Conservation (phyloP, 2,329 filamentous ascomycete species). For the Xylariales sp. region DNA sequence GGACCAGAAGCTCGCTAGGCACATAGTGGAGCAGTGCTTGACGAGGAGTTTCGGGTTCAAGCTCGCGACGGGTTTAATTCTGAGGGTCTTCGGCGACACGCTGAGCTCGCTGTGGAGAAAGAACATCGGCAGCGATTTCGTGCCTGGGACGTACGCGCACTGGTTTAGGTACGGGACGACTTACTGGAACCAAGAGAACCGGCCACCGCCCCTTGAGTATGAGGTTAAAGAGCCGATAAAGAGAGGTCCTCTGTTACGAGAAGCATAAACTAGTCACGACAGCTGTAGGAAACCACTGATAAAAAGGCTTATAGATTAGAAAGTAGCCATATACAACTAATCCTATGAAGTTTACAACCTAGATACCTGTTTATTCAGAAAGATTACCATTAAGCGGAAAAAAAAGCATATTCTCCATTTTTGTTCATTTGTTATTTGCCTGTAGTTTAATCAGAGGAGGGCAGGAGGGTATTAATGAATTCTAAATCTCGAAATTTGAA, state of each 20-base stretch:
- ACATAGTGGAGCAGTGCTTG: constrained; percentile 48
- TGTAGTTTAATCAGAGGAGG: too few species aligned
- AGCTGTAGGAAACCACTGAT: too few species aligned
- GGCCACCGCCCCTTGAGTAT: constrained; percentile 31
- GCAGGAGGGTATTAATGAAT: too few species aligned
- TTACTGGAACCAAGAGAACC: constrained; percentile 38
- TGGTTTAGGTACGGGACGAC: constrained; percentile 48
- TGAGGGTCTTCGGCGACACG: constrained; percentile 43
- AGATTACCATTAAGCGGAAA: too few species aligned
- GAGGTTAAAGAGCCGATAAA: constrained; percentile 31
- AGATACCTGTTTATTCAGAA: too few species aligned
- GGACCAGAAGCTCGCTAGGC: constrained; percentile 42
- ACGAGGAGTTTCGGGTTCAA: constrained; percentile 49
- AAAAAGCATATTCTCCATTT: too few species aligned
- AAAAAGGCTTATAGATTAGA: too few species aligned
- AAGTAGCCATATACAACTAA: too few species aligned
- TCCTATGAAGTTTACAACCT: too few species aligned
- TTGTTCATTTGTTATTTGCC: too few species aligned
- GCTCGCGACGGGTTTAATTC: constrained; percentile 48
- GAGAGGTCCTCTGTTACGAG: constrained; percentile 27
- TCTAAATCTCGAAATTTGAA: too few species aligned
- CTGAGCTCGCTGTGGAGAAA: constrained; percentile 50
- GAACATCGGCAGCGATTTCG: constrained; percentile 41
- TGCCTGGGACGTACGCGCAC: constrained; percentile 47
- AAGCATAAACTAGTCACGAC: constrained; percentile 13